Conservation (phyloP, 805 yeast species). For the Cyberlindnera maclurae region DNA sequence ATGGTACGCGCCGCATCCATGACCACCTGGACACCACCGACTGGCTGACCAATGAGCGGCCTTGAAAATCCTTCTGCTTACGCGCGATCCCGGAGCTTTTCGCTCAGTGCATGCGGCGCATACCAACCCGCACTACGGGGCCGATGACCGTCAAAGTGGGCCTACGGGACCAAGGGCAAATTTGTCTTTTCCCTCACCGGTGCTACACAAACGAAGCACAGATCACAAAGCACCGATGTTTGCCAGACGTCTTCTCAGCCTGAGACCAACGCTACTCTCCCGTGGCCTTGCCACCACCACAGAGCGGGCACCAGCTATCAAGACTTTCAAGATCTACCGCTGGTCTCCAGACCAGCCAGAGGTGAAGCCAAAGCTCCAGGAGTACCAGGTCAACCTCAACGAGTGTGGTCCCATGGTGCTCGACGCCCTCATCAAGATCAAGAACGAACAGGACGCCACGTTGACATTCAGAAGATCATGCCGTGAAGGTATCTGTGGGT, state of each 20-base stretch:
- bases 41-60: slow-evolving; percentile 10
- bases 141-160: slow-evolving; percentile 14
- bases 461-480: slow-evolving; percentile 96
- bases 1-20: too few species aligned
- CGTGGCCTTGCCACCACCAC: slow-evolving; percentile 41
- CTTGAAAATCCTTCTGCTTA: slow-evolving; percentile 8
- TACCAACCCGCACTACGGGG: slow-evolving; percentile 13
- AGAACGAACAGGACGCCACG: slow-evolving; percentile 94
- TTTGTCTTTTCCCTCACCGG: not conserved
- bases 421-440: slow-evolving; percentile 90
- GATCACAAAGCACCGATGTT: slow-evolving; percentile 6
- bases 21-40: too few species aligned
- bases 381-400: slow-evolving; percentile 79
- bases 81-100: slow-evolving; percentile 12
- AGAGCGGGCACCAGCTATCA: slow-evolving; percentile 49
- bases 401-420: slow-evolving; percentile 96
- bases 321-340: slow-evolving; percentile 89
- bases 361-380: slow-evolving; percentile 79
- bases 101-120: slow-evolving; percentile 2
- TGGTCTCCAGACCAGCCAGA: slow-evolving; percentile 98
- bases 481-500: slow-evolving; percentile 99
- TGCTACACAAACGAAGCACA: not conserved
- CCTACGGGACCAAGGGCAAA: not conserved
- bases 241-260: slow-evolving; percentile 3
- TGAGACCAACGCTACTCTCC: slow-evolving; percentile 1